Evolutionary conservation across 768 basidiomycete species (phyloP).

Genomic region (Mycena kentingensis): DNA sequence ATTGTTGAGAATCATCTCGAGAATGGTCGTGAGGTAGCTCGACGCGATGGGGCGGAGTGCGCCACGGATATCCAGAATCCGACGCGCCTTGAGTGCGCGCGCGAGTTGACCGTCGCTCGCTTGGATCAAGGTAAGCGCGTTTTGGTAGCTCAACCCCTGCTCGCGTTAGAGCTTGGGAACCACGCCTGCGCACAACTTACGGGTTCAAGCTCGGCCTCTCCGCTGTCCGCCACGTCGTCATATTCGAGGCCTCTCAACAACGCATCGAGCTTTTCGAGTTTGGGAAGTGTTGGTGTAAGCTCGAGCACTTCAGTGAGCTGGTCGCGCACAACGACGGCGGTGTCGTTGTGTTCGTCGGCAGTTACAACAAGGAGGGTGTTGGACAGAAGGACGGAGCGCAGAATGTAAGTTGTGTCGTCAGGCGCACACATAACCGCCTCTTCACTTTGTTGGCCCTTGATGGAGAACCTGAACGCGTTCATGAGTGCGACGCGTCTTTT

Average conservation of each 20-base stretch:
- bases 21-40: constrained; percentile 63
- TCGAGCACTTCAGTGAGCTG: constrained; percentile 86
- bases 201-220: constrained; percentile 27
- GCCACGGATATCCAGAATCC: constrained; percentile 72
- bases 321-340: constrained; percentile 71
- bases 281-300: constrained; percentile 74
- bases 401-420: constrained; percentile 69
- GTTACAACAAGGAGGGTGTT: constrained; percentile 82
- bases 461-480: constrained; percentile 53
- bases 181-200: constrained; percentile 8
- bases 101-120: constrained; percentile 80
- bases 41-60: constrained; percentile 73
- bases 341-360: constrained; percentile 37
- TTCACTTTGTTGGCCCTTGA: constrained; percentile 81
- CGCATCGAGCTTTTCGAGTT: constrained; percentile 61
- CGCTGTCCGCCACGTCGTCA: constrained; percentile 63
- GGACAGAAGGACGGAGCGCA: constrained; percentile 86
- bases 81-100: constrained; percentile 61
- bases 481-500: constrained; percentile 17
- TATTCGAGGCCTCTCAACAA: constrained; percentile 70
- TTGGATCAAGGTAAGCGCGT: constrained; percentile 68
- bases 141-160: constrained; percentile 57
- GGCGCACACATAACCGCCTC: constrained; percentile 88
- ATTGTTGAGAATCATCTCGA: constrained; percentile 74
- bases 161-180: constrained; percentile 13